Evolutionary conservation across 345 rosid genomes (phyloP).

Genomic region (Acer saccharum): DNA sequence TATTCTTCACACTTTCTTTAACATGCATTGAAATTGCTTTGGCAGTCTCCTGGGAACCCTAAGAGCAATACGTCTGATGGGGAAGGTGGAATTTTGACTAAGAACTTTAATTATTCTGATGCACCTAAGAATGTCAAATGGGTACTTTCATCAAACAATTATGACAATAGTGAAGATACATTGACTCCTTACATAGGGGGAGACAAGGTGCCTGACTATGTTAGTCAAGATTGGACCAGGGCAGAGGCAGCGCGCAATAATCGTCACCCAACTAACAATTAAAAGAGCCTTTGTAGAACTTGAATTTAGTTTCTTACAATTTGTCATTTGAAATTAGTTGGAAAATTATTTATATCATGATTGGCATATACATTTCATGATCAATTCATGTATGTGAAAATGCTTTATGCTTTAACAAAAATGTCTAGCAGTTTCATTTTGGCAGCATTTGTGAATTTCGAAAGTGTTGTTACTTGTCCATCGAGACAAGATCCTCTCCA

Average conservation of each 20-base stretch:
- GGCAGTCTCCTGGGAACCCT: conserved; percentile 30
- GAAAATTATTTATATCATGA: no score
- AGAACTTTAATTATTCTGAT: conserved; percentile 26
- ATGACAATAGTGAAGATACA: neutral
- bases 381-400: neutral
- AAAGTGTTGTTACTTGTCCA: no score
- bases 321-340: no score
- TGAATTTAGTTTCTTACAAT: no score
- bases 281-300: no score
- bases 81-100: no score
- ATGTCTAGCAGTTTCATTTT: no score
- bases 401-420: neutral
- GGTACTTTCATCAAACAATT: no score
- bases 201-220: conserved; percentile 30
- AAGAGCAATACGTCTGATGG: conserved; percentile 4
- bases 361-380: neutral
- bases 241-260: neutral
- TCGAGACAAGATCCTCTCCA: no score
- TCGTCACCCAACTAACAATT: no score
- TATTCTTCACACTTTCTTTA: neutral
- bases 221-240: conserved; percentile 34
- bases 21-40: neutral
- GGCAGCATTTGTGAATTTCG: neutral
- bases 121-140: conserved; percentile 30
- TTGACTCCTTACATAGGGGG: conserved; percentile 41